Conservation (phyloP, 768 basidiomycete species). For the Coprinellus micaceus region DNA sequence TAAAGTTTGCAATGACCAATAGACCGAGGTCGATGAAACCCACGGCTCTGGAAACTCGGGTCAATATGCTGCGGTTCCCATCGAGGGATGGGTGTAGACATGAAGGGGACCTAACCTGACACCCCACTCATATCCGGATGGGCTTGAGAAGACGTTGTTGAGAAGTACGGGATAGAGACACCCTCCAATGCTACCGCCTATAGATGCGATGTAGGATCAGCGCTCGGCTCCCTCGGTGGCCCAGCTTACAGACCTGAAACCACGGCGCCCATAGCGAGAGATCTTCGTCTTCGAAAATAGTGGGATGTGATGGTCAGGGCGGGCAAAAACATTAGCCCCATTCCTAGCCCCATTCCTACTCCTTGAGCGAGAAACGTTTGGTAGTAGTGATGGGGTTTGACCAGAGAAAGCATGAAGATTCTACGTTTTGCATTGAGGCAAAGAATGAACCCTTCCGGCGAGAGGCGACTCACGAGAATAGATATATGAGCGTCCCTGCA, state of each 20-base stretch:
- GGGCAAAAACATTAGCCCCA: conserved; percentile 54
- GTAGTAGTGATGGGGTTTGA: conserved; percentile 44
- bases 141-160: conserved; percentile 39
- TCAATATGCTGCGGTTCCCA: too few relatives aligned
- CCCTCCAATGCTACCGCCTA: conserved; percentile 47
- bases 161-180: conserved; percentile 51
- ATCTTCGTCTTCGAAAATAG: conserved; percentile 45
- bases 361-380: conserved; percentile 56
- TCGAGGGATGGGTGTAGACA: too few relatives aligned
- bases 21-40: conserved; percentile 44
- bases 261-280: conserved; percentile 54
- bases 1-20: conserved; percentile 38
- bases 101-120: conserved; percentile 33
- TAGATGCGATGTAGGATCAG: neutral
- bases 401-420: conserved; percentile 49
- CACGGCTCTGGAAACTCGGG: too few relatives aligned
- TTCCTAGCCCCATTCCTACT: conserved; percentile 52
- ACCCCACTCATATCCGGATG: conserved; percentile 38
- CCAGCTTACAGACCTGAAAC: conserved; percentile 35
- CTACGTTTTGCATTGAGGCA: conserved; percentile 19
- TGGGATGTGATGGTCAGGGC: conserved; percentile 50
- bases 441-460: too few relatives aligned
- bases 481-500: conserved; percentile 36
- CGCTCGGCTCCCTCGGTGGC: neutral
- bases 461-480: conserved; percentile 38